Conservation (phyloP, 2,329 filamentous ascomycete species). For the Epichloe elymi region DNA sequence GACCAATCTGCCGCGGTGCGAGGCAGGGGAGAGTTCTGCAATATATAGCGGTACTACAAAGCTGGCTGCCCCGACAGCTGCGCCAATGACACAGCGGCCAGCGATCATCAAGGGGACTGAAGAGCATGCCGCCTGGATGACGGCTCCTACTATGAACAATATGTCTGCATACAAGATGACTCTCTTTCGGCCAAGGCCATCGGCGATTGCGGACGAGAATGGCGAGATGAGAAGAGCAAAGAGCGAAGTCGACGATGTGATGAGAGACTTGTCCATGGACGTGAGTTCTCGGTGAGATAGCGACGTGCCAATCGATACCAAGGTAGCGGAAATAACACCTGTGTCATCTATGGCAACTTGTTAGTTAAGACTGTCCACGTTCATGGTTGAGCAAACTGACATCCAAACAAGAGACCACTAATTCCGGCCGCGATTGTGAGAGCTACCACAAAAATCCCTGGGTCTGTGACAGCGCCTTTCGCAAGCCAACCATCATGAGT, state of each 20-base stretch:
- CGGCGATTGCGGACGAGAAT: constrained; percentile 50
- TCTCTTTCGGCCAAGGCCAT: constrained; percentile 45
- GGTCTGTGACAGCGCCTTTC: constrained; percentile 18
- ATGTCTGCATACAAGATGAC: constrained; percentile 51
- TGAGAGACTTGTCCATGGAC: constrained; percentile 54
- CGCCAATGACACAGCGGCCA: constrained; percentile 56
- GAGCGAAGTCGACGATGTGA: constrained; percentile 56
- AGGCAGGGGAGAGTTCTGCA: constrained; percentile 63
- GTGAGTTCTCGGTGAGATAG: constrained; percentile 44
- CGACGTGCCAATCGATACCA: constrained; percentile 49
- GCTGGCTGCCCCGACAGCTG: constrained; percentile 62
- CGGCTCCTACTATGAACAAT: constrained; percentile 55
- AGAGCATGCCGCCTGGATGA: constrained; percentile 46
- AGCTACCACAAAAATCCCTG: constrained; percentile 43
- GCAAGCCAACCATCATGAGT: constrained; percentile 10
- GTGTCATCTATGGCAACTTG: constrained; percentile 40
- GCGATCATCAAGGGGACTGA: constrained; percentile 51
- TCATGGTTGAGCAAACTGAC: constrained; percentile 25
- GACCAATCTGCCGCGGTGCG: constrained; percentile 64
- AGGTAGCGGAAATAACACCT: constrained; percentile 54
- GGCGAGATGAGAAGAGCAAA: constrained; percentile 53
- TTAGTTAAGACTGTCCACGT: constrained; percentile 2
- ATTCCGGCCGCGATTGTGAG: constrained; percentile 53
- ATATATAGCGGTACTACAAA: constrained; percentile 84
- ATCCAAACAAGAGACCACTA: constrained; percentile 55